A percentile compares a stretch with the other conserved stretches of the same genome.
These are phyloP conservation scores for Chlamydomonas schloesseri DNA, from an alignment of 139 green algal species.

Conservation along the genomic window DNA sequence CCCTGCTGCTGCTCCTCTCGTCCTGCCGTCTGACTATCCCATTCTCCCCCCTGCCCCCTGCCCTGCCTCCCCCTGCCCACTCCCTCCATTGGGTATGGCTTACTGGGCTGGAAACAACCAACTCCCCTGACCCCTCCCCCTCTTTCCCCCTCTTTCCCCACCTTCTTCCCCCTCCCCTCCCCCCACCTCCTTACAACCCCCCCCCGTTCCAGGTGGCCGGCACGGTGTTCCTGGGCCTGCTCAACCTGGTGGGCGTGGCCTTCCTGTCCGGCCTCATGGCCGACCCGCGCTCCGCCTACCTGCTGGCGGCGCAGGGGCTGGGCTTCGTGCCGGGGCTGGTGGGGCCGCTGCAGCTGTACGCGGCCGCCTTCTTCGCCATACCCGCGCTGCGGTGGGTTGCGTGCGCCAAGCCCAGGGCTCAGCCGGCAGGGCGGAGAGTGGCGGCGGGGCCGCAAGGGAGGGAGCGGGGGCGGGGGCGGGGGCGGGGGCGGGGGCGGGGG, in stretches of 20 bases:
- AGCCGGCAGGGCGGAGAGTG: no score
- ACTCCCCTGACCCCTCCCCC: no score
- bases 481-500: neutral
- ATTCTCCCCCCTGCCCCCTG: conserved; percentile 19
- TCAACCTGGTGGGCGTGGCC: conserved; percentile 93
- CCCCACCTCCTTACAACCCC: neutral
- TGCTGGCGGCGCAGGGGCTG: conserved; percentile 42
- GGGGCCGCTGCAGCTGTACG: conserved; percentile 84
- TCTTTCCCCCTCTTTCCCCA: no score
- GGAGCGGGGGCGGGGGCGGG: neutral
- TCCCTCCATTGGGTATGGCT: no score
- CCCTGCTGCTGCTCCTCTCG: no score
- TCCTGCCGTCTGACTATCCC: neutral
- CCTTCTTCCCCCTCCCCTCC: no score
- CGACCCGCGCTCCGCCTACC: neutral
- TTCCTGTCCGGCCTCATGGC: conserved; percentile 67
- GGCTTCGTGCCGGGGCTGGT: conserved; percentile 43
- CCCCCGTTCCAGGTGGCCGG: conserved; percentile 60
- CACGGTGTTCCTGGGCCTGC: conserved; percentile 72
- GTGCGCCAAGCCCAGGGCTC: neutral
- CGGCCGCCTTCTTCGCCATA: conserved; percentile 90
- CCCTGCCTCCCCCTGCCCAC: neutral
- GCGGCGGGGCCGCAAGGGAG: neutral
- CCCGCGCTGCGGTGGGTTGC: conserved; percentile 71
- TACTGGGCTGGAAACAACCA: no score